phyloP scores from a whole-genome alignment of 1,139 yeast species.

The Yamadazyma buinensis region DNA sequence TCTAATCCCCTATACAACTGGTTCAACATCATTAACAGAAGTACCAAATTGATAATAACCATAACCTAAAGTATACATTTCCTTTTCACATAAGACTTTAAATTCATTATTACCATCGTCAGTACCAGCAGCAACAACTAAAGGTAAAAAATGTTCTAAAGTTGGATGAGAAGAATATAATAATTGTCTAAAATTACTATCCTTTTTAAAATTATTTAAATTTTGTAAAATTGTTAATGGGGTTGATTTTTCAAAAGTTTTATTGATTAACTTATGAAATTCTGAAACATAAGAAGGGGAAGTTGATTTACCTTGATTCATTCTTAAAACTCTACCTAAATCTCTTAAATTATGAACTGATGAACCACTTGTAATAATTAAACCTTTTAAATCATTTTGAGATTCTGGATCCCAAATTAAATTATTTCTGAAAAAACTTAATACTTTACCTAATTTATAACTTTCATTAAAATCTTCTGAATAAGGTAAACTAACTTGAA shows the following conservation, averaged over 20 bases:
- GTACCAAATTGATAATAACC: conserved; percentile 51
- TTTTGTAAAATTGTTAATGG: conserved; percentile 21
- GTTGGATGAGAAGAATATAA: conserved; percentile 65
- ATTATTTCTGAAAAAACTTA: conserved; percentile 49
- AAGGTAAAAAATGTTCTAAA: conserved; percentile 68
- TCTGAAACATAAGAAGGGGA: conserved; percentile 41
- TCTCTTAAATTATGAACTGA: conserved; percentile 73
- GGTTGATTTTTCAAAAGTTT: conserved; percentile 12
- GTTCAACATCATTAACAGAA: not conserved
- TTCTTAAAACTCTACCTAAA: conserved; percentile 20
- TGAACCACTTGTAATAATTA: conserved; percentile 68
- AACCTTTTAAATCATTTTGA: conserved; percentile 35
- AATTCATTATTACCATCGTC: conserved; percentile 32
- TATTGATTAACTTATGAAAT: conserved; percentile 13
- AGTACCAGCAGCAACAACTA: conserved; percentile 66
- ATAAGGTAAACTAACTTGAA: conserved; percentile 62
- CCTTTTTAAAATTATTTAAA: conserved; percentile 30
- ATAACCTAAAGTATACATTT: conserved; percentile 58
- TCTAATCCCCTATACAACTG: no score
- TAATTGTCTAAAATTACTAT: conserved; percentile 23
- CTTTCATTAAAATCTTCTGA: conserved; percentile 46
- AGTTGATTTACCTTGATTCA: conserved; percentile 14
- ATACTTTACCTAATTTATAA: conserved; percentile 52
- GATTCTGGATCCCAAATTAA: conserved; percentile 28
- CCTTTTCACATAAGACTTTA: conserved; percentile 45